Base-by-base conservation (phyloP, 2,329 filamentous ascomycete species). In the Fusarium pseudocircinatum region DNA sequence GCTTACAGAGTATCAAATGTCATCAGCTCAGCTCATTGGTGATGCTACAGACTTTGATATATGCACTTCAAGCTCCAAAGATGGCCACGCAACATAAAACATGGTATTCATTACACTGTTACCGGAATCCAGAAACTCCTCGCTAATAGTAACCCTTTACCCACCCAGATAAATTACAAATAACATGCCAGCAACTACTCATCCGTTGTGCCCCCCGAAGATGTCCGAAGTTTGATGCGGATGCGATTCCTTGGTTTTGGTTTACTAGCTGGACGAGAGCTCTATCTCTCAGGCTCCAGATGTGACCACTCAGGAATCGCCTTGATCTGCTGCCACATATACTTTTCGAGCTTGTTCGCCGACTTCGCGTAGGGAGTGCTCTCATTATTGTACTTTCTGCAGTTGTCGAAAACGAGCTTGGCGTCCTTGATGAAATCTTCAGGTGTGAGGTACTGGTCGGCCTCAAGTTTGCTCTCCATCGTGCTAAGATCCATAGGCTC, bases 401-500 rank as follows among this genome's bases (percentile, higher is more conserved):
- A 99, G 82, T 99, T 99, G 81, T 95, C 91, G 78, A 97, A 98
- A 74, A 99, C 91, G 78, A 98, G 89, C 79, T 91, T 92, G 15
- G 95, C 94, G 81, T 99, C 96, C 72, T 88, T 90, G 84, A 96
- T 91, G 77, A 99, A 98, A 78, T 98, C 96, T 79, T 98, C 95
- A 0, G 96, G 96, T 0, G 91, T 95, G 22, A 91, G 89, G 80
- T 99, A 99, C 79, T 96, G 90, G 83, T 98, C 96, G 43, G 94
- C 94, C 79, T 98, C 95, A 72, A 98, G 92, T 83, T 97, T 97
- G 76, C 90, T 91, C 83, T 98, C 96, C 96, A 99, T 98, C 26
- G 95, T 98, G 53, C 90, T 92, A 53, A 98, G 87, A 80, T 98
- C 96, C 96, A 99, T 99, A 40, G 96, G 96, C 81, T 97, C 93